Evolutionary conservation across 1,284 basidiomycete genomes (phyloP).

Genomic region (Tylopilus sp.): DNA sequence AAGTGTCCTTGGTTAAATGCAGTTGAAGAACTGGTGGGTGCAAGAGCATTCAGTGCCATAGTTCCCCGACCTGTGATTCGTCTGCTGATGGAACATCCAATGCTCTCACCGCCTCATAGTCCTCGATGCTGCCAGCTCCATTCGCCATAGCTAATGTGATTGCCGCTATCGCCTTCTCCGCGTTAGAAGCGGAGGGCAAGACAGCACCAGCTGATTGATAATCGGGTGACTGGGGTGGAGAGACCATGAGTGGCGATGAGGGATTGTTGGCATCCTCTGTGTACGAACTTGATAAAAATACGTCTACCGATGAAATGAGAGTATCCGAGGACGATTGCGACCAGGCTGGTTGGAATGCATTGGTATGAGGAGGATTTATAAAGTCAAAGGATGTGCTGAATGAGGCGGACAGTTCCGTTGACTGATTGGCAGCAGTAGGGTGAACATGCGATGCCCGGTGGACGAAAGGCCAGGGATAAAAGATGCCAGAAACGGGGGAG

Average conservation of each 20-base stretch:
- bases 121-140: constrained; percentile 61
- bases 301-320: constrained; percentile 36
- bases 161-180: constrained; percentile 60
- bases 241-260: constrained; percentile 9
- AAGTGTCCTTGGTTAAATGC: constrained; percentile 2
- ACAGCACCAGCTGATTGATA: constrained; percentile 7
- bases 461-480: constrained; percentile 11
- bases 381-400: constrained; percentile 30
- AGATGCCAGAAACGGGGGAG: constrained; percentile 26
- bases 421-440: constrained; percentile 10
- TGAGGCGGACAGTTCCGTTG: constrained; percentile 23
- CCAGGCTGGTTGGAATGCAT: constrained; percentile 19
- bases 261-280: constrained; percentile 5
- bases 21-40: neutral
- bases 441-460: constrained; percentile 14
- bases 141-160: constrained; percentile 61
- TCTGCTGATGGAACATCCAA: constrained; percentile 38
- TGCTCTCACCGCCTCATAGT: constrained; percentile 53
- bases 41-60: constrained; percentile 49
- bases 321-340: constrained; percentile 32
- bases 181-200: constrained; percentile 35
- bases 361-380: constrained; percentile 25
- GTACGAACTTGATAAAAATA: constrained; percentile 22
- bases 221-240: constrained; percentile 15
- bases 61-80: constrained; percentile 52